phyloP scores from a whole-genome alignment of 75 land plant species.

The Ceratopteris richardii region DNA sequence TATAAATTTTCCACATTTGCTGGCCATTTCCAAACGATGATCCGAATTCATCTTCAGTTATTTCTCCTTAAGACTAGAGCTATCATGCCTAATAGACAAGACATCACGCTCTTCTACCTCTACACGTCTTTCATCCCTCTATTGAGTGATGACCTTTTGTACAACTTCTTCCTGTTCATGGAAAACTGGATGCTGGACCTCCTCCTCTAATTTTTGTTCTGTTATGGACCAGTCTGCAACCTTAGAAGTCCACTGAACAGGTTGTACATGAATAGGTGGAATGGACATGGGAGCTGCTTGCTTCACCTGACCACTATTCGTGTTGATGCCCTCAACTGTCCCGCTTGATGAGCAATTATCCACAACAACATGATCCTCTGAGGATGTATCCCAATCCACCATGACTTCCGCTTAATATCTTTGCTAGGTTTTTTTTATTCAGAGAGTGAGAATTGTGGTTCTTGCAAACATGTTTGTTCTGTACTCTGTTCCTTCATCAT shows the following conservation, averaged over 20 bases:
- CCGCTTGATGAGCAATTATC: neutral
- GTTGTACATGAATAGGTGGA: neutral
- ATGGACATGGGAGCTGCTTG: slow-evolving; percentile 1
- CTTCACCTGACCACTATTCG: neutral
- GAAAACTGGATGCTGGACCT: slow-evolving; percentile 4
- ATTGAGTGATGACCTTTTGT: slow-evolving; percentile 49
- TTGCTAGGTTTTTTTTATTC: slow-evolving; percentile 6
- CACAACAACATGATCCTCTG: slow-evolving; percentile 8
- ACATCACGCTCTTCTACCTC: slow-evolving; percentile 39
- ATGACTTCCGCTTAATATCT: slow-evolving; percentile 16
- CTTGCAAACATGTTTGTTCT: too few species aligned
- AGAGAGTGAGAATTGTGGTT: too few species aligned
- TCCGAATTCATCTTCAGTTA: slow-evolving; percentile 75
- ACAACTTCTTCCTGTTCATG: slow-evolving; percentile 42
- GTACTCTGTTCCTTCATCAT: too few species aligned
- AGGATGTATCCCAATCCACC: slow-evolving; percentile 29
- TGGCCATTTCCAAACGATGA: slow-evolving; percentile 77
- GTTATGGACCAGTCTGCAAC: neutral
- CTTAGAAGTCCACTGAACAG: neutral
- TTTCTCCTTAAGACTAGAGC: slow-evolving; percentile 72
- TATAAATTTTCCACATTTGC: slow-evolving; percentile 52
- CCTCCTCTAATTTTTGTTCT: slow-evolving; percentile 1
- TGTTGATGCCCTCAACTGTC: neutral
- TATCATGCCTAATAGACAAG: slow-evolving; percentile 59
- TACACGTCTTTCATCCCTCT: slow-evolving; percentile 27